Evolutionary conservation across 2,329 filamentous ascomycete species (phyloP).

Genomic region (Aspergillus arachidicola): DNA sequence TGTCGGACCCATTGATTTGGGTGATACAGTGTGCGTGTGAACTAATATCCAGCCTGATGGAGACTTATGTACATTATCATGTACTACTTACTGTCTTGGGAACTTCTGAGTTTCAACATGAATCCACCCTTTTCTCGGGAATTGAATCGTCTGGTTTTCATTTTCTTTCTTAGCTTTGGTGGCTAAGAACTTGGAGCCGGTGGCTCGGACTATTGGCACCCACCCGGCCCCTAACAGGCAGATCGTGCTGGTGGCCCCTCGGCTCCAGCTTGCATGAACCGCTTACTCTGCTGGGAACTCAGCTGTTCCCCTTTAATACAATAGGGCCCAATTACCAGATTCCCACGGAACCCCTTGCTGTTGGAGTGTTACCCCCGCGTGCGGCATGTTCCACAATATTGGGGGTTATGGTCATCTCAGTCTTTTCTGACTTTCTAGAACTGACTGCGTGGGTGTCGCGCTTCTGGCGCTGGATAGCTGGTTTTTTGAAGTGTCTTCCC

Average conservation of each 20-base stretch:
- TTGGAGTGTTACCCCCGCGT: slow-evolving; percentile 26
- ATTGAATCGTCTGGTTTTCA: background rate
- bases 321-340: background rate
- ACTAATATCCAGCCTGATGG: slow-evolving; percentile 3
- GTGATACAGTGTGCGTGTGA: slow-evolving; percentile 19
- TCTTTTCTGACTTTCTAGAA: background rate
- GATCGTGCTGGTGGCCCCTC: slow-evolving; percentile 29
- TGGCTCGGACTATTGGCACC: slow-evolving; percentile 27
- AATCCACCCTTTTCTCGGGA: background rate
- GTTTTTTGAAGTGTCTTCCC: background rate
- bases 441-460: background rate
- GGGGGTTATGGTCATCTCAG: slow-evolving; percentile 5
- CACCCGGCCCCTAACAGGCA: slow-evolving; percentile 21
- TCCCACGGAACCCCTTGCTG: slow-evolving; percentile 31
- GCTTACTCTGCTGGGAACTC: slow-evolving; percentile 22
- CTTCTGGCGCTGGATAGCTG: background rate
- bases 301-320: background rate
- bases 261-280: slow-evolving; percentile 27
- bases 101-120: background rate
- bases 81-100: background rate
- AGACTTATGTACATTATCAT: background rate
- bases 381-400: slow-evolving; percentile 33
- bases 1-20: background rate
- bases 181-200: slow-evolving; percentile 15
- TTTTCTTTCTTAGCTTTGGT: slow-evolving; percentile 12